These are phyloP conservation scores for Ogataea ramenticola DNA, from an alignment of 805 yeast genomes.

Conservation along the genomic window DNA sequence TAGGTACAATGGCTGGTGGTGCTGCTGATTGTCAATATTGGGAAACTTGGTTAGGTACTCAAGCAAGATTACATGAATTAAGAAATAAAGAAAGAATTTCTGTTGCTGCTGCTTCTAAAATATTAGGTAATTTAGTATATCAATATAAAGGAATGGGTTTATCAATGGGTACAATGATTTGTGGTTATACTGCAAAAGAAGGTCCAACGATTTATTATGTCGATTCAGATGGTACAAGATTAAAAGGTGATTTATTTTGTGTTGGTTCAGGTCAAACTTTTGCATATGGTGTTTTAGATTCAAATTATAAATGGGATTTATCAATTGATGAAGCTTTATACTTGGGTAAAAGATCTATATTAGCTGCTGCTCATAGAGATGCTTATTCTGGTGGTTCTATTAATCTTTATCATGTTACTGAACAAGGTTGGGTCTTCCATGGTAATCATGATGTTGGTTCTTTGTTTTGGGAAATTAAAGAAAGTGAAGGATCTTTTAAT, in stretches of 20 bases:
- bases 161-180: slow-evolving; percentile 98
- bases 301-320: slow-evolving; percentile 88
- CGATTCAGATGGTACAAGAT: slow-evolving; percentile 93
- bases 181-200: slow-evolving; percentile 93
- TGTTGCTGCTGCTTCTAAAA: slow-evolving; percentile 95
- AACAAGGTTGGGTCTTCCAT: slow-evolving; percentile 90
- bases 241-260: slow-evolving; percentile 91
- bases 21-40: slow-evolving; percentile 99
- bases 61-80: slow-evolving; percentile 90
- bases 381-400: slow-evolving; percentile 97
- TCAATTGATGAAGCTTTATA: slow-evolving; percentile 89
- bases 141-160: slow-evolving; percentile 97
- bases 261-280: slow-evolving; percentile 99
- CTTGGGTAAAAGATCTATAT: slow-evolving; percentile 88
- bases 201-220: slow-evolving; percentile 95
- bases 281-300: slow-evolving; percentile 96
- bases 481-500: slow-evolving; percentile 80
- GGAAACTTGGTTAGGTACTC: slow-evolving; percentile 98
- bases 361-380: slow-evolving; percentile 98
- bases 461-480: slow-evolving; percentile 87
- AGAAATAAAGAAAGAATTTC: slow-evolving; percentile 92
- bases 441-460: slow-evolving; percentile 93
- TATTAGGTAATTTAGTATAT: slow-evolving; percentile 82
- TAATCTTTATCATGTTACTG: slow-evolving; percentile 88
- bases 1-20: slow-evolving; percentile 99